Evolutionary conservation across 768 basidiomycete species (phyloP), one percentile per base, ranked within the genome.

Genomic region (Gautieria morchelliformis): DNA sequence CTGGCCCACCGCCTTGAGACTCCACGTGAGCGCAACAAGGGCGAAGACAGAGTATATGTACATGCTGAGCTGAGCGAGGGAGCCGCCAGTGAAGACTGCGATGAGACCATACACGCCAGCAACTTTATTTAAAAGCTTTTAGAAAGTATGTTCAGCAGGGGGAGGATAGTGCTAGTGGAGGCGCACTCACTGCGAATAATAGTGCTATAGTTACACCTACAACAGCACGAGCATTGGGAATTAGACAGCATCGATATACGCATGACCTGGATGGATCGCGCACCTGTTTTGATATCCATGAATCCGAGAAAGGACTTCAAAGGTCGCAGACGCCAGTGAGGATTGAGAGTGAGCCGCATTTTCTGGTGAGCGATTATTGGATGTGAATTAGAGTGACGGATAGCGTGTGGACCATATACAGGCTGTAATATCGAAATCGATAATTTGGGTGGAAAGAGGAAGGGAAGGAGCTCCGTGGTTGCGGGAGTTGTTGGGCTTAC

Each of bases 51-150:
- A 97, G 74, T 99, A 99, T 19, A 93, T 76, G 71, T 98, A 98
- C 66, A 95, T 78, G 69, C 84, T 89, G 59, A 97, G 78, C 71
- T 99, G 96, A 0, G 87, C 84, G 63, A 93, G 83, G n/a, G 87
- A 84, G n/a, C 88, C 87, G n/a, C 89, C 92, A 1, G 87, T 88
- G 59, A 93, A 71, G 57, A 93, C 80, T 5, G 93, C 94, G 58
- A 99, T 85, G 58, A 99, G 80, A 56, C 96, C 96, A 68, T 98
- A 99, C 9, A 97, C 82, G 52, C 96, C 95, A 19, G 96, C 94
- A 51, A 94, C 95, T 73, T 99, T 99, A 80, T 99, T 99, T 62
- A 99, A 75, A 53, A 93, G 72, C 89, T 89, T 42, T 37, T 37
- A 14, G 9, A 51, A 44, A 39, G 6, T 6, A 30, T 17, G 37